Evolutionary conservation across 768 basidiomycete genomes (phyloP).

Genomic region (Russula ochroleuca): DNA sequence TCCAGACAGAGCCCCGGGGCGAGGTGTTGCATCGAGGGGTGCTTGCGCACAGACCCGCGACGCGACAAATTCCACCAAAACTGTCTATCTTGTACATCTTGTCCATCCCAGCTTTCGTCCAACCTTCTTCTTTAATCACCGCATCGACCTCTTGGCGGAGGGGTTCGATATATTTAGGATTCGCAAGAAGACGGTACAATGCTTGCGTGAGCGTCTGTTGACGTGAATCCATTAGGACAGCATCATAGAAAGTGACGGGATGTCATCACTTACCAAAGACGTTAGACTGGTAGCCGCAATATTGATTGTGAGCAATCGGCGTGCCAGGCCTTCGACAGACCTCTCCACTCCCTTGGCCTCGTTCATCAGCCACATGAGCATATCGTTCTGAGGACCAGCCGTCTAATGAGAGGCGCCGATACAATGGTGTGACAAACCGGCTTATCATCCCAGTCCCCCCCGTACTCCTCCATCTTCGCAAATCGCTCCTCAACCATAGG

Average conservation of each 20-base stretch:
- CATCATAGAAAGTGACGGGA: too few species aligned
- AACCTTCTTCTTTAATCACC: constrained; percentile 16
- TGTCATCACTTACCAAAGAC: constrained; percentile 30
- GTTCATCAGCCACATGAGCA: constrained; percentile 42
- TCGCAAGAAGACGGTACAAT: constrained; percentile 28
- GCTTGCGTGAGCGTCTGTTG: constrained; percentile 13
- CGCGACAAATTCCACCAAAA: too few species aligned
- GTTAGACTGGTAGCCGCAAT: constrained; percentile 39
- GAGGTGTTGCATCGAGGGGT: too few species aligned
- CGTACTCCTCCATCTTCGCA: too few species aligned
- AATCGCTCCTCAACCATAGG: too few species aligned
- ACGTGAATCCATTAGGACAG: not conserved
- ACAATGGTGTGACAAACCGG: too few species aligned
- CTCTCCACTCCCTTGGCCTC: constrained; percentile 33
- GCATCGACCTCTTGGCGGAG: constrained; percentile 29
- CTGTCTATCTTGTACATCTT: constrained; percentile 36
- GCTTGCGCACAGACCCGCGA: too few species aligned
- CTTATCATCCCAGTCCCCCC: too few species aligned
- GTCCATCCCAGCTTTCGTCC: constrained; percentile 9
- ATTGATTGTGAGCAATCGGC: constrained; percentile 38
- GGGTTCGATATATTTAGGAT: constrained; percentile 29
- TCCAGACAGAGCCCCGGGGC: too few species aligned
- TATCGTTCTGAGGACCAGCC: constrained; percentile 33
- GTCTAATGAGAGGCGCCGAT: not conserved
- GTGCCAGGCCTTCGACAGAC: constrained; percentile 31